Evolutionary conservation across 2,329 filamentous ascomycete genomes (phyloP), one percentile per base, ranked within the genome.

Genomic region (Mariannaea elegans): DNA sequence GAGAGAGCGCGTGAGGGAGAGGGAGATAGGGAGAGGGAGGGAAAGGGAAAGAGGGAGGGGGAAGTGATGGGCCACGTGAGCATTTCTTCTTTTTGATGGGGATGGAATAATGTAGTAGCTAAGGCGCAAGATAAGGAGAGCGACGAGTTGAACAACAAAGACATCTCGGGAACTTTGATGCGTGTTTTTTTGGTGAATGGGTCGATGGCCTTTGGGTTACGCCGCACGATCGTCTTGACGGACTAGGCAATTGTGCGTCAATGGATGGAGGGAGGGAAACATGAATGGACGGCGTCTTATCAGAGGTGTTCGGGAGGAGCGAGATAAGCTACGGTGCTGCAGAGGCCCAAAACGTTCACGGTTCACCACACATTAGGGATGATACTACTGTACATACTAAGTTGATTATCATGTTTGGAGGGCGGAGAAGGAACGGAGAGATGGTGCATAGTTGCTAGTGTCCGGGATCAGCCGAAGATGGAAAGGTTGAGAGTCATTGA

Each of bases 201-300:
- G 42, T 48, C 36, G 48, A 44, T 47, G 47, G 41, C 4, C 13
- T 10, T 39, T 45, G 41, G 50, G 42, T 19, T 29, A 42, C 8
- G 44, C 48, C 24, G 49, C 50, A 53, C 45, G 44, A 54, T 54
- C 49, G 51, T n/a, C 31, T 41, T 29, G 46, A 44, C 29, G 38
- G 23, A 52, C 13, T 24, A 41, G 36, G 45, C 39, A 38, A 52
- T 32, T 29, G 27, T n/a, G 45, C 19, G 23, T 49, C 45, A 24
- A 34, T 27, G 31, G 38, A 12, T n/a, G n/a, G 24, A 19, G 23
- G 24, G 29, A 34, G 38, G 31, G 24, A 24, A n/a, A 38, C 39
- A 44, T 42, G 24, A 13, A n/a, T 32, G 34, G 45, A 38, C 34
- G 48, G 31, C 31, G 32, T 46, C 56, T 59, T 59, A 59, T 59